Conservation (phyloP, 2,329 filamentous ascomycete genomes). For the Fusarium torreyae region DNA sequence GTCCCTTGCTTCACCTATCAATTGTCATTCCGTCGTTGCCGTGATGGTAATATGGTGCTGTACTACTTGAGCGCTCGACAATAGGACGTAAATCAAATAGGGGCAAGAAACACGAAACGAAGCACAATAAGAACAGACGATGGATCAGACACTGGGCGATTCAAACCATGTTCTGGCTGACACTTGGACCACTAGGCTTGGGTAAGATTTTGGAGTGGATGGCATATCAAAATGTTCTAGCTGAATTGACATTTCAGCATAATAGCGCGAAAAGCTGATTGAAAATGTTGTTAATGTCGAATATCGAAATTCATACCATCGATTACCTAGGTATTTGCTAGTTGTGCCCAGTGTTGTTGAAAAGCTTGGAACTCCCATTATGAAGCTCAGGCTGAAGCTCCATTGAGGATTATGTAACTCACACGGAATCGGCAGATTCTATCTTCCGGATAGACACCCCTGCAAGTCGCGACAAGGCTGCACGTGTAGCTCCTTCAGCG, state of each 20-base stretch:
- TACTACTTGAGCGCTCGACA: not conserved
- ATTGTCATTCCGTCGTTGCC: slow-evolving; percentile 4
- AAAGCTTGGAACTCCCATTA: not conserved
- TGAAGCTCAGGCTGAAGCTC: not conserved
- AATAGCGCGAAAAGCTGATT: not conserved
- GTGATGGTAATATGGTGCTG: not conserved
- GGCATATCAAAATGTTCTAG: not conserved
- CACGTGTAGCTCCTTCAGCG: slow-evolving; percentile 47
- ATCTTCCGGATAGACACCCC: slow-evolving; percentile 30
- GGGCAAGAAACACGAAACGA: slow-evolving; percentile 2
- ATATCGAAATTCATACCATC: no score
- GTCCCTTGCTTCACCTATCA: not conserved
- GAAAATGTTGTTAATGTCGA: no score
- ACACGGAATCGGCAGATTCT: slow-evolving; percentile 34
- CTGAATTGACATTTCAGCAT: not conserved
- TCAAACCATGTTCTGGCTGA: slow-evolving; percentile 24
- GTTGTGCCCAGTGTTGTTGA: not conserved
- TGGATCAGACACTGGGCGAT: slow-evolving; percentile 39
- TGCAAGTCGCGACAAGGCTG: slow-evolving; percentile 50
- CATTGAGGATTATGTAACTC: slow-evolving; percentile 16
- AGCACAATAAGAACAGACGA: slow-evolving; percentile 38
- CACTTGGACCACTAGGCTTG: slow-evolving; percentile 33
- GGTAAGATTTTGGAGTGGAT: not conserved
- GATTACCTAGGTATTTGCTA: no score
- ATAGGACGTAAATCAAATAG: not conserved